phyloP scores from a whole-genome alignment of 2,329 filamentous ascomycete genomes.

The Colletotrichum brevisporum region DNA sequence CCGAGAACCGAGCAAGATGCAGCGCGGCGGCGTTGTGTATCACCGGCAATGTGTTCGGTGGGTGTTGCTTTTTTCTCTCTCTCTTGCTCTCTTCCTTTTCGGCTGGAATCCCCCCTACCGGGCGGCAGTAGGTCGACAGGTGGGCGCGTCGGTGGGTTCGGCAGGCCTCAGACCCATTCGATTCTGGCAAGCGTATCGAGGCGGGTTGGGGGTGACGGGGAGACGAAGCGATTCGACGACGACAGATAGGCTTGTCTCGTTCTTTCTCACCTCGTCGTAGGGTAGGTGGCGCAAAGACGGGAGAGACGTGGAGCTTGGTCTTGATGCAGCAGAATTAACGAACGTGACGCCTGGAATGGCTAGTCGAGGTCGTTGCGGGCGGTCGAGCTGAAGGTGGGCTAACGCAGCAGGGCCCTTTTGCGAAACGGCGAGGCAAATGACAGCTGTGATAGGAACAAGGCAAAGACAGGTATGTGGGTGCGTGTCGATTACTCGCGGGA shows the following conservation, averaged over 20 bases:
- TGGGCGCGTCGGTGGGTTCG: constrained; percentile 37
- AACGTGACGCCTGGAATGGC: constrained; percentile 36
- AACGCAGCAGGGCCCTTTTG: constrained; percentile 25
- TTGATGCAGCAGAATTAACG: constrained; percentile 34
- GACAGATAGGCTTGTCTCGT: constrained; percentile 6
- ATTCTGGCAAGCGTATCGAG: constrained; percentile 38
- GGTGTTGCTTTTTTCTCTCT: constrained; percentile 29
- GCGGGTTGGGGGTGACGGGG: constrained; percentile 32
- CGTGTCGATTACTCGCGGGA: constrained; percentile 14
- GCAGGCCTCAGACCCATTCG: constrained; percentile 40
- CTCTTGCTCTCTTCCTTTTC: constrained; percentile 27
- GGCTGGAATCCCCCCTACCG: constrained; percentile 28
- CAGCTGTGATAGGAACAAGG: constrained; percentile 14
- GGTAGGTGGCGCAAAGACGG: constrained; percentile 32
- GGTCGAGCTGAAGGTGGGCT: constrained; percentile 38
- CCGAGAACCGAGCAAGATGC: constrained; percentile 5
- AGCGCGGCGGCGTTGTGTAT: constrained; percentile 20
- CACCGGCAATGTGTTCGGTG: constrained; percentile 15
- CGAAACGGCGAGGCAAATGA: constrained; percentile 22
- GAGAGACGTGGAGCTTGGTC: constrained; percentile 24
- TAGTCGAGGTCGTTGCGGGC: constrained; percentile 35
- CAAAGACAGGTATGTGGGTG: constrained; percentile 7
- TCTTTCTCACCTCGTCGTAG: constrained; percentile 21
- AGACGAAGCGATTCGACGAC: constrained; percentile 38
- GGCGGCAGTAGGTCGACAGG: constrained; percentile 30